Percentiles rank a stretch among this genome's conserved stretches.
These are phyloP conservation scores for Brettanomyces naardenensis DNA, from an alignment of 805 yeast species.

Conservation along the genomic window DNA sequence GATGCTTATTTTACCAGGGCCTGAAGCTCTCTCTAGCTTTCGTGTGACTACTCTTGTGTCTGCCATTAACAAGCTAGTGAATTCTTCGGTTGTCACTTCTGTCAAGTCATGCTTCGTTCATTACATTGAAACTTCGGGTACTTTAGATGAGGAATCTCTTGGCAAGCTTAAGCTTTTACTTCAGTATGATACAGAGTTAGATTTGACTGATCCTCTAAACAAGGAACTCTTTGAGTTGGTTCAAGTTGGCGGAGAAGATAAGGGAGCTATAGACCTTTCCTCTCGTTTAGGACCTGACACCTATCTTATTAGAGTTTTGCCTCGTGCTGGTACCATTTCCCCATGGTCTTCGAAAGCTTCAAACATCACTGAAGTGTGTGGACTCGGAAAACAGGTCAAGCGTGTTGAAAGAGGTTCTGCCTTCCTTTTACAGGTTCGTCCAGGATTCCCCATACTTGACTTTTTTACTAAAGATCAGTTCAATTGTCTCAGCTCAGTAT, in stretches of 20 bases:
- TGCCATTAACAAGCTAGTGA: slow-evolving; percentile 66
- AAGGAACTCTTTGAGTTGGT: slow-evolving; percentile 18
- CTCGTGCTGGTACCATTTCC: slow-evolving; percentile 93
- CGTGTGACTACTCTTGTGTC: slow-evolving; percentile 67
- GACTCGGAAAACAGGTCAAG: slow-evolving; percentile 59
- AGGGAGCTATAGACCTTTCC: slow-evolving; percentile 11
- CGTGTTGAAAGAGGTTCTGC: slow-evolving; percentile 91
- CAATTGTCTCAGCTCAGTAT: slow-evolving; percentile 61
- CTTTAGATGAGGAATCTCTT: slow-evolving; percentile 36
- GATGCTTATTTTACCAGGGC: slow-evolving; percentile 68
- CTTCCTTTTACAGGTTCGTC: slow-evolving; percentile 59
- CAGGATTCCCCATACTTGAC: slow-evolving; percentile 59
- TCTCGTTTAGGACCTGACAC: slow-evolving; percentile 32
- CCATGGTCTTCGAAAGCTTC: slow-evolving; percentile 99
- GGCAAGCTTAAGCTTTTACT: slow-evolving; percentile 53
- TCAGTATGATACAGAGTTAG: slow-evolving; percentile 66
- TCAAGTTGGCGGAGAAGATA: slow-evolving; percentile 20
- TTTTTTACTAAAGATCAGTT: slow-evolving; percentile 40
- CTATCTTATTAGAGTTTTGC: slow-evolving; percentile 67
- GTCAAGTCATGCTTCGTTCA: slow-evolving; percentile 75
- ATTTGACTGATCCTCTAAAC: slow-evolving; percentile 33
- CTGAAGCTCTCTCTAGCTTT: slow-evolving; percentile 81
- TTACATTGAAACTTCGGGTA: slow-evolving; percentile 49
- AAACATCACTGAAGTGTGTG: slow-evolving; percentile 84
- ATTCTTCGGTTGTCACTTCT: slow-evolving; percentile 56